Base-by-base conservation (phyloP, 306 rosid species). In the Alnus rubra region DNA sequence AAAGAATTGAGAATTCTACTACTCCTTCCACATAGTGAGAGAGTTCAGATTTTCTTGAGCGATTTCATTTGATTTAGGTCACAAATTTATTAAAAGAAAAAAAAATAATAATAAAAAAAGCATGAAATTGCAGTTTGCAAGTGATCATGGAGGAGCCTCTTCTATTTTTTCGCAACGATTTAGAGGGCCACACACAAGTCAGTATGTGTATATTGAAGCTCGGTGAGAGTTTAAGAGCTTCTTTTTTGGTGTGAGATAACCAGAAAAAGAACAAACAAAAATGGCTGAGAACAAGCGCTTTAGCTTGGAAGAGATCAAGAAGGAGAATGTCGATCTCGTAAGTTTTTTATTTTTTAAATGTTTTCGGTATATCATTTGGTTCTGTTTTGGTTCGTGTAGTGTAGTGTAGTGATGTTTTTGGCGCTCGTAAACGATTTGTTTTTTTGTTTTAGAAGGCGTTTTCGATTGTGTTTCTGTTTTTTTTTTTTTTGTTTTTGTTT, bases 291-390 rank as follows among this genome's bases (percentile, higher is more conserved):
- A 35, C 74, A 47, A 37, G 2, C 62, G 64, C 50, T 73, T 82
- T 39, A 82, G 79, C 76, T 88, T 94, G 65, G 93, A 94, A 18
- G 90, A 90, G 59, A 90, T 94, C 74, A 92, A 89, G 94, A 92
- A 89, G 64, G 98, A 94, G 84, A 52, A 85, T 2, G 82, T 94
- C 0, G 98, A 94, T 79, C 94, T 94, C 5, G 98, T 94, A 39
- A 69, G 94, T 80, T 19, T 5, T 28, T 67, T n/a, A n/a, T n/a
- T 30, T 4, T 16, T 15, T 0, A 33, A 33, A 33, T 33, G 37
- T 33, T 33, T 33, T 33, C 37, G 37, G 37, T 0, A 33, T 33
- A 33, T 33, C 37, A 33, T 33, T n/a, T n/a, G n/a, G n/a, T n/a
- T n/a, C n/a, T n/a, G n/a, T n/a, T n/a, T n/a, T n/a, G n/a, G n/a